Evolutionary conservation across 129 eudicot species (phyloP).

Genomic region (Helianthus tuberosus): DNA sequence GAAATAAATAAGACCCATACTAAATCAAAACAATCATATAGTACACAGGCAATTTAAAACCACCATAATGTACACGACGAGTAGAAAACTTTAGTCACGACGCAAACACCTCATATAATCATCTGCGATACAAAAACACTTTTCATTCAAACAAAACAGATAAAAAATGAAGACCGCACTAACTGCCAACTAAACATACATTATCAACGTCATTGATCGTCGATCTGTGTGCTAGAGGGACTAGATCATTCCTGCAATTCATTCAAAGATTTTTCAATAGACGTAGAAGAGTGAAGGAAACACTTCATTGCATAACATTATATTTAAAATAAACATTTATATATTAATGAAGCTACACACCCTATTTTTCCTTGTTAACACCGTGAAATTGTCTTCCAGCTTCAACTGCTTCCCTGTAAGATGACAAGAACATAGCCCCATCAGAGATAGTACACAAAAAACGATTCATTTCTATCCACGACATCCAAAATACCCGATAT

Average conservation of each 20-base stretch:
- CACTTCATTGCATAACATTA: background rate
- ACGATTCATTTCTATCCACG: background rate
- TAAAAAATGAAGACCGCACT: background rate
- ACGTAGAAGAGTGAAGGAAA: background rate
- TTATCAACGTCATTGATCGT: background rate
- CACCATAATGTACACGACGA: too few relatives aligned
- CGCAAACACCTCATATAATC: background rate
- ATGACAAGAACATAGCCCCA: background rate
- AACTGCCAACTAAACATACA: slow-evolving; percentile 1
- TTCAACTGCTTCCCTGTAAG: slow-evolving; percentile 82
- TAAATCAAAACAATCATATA: too few relatives aligned
- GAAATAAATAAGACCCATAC: too few relatives aligned
- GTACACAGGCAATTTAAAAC: too few relatives aligned
- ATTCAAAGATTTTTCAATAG: slow-evolving; percentile 4
- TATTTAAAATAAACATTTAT: background rate
- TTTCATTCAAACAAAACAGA: slow-evolving; percentile 3
- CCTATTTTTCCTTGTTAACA: slow-evolving; percentile 33
- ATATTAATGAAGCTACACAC: background rate
- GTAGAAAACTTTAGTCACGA: too few relatives aligned
- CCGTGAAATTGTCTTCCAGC: slow-evolving; percentile 78
- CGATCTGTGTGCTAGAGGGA: background rate
- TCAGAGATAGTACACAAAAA: background rate
- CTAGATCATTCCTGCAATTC: slow-evolving; percentile 21
- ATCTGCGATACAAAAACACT: background rate
- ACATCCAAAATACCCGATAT: background rate